Evolutionary conservation across 1,284 basidiomycete species (phyloP), one percentile per base, ranked within the genome.

Genomic region (Tilletia setariae): DNA sequence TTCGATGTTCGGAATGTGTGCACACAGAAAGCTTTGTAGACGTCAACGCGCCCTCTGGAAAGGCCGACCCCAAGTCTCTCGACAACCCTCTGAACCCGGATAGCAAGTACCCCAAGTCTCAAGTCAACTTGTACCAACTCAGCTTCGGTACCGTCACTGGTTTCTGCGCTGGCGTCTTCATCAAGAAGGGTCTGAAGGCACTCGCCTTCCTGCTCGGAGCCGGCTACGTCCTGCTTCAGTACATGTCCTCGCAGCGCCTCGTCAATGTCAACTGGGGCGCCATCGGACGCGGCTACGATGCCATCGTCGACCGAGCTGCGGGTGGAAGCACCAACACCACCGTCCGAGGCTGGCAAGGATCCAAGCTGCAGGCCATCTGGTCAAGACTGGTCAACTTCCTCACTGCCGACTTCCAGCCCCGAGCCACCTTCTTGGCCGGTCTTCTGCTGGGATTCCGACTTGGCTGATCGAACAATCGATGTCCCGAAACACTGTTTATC

Each of bases 111-210:
- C 89, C 91, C 1, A 77, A 85, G 64, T 92, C 91, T 44, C 86
- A 87, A 1, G 86, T 95, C 32, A 90, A 89, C 71, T 71, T 89
- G n/a, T 91, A 91, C 79, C 89, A 94, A 78, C 88, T 97, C 59
- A 86, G 89, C 0, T 96, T 97, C 79, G 94, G 94, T 40, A 91
- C 92, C 15, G 88, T 91, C 1, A 89, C 89, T 16, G 56, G 94
- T 1, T 83, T 97, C 63, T 97, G 93, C 78, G 89, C 92, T 0
- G 94, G 94, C 0, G 87, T 97, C 0, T 98, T 98, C 80, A 86
- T 96, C 77, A 96, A 95, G 85, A 96, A 96, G 83, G 94, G 94
- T 35, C 88, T 90, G 46, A 93, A 90, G 82, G 85, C 88, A 1
- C 83, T 91, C 25, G 94, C 93, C 0, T 94, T 93, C 83, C 83